A percentile compares a stretch with the other conserved stretches of the same genome.
Evolutionary conservation across 345 rosid genomes (phyloP).

Genomic region (Linum lewisii): DNA sequence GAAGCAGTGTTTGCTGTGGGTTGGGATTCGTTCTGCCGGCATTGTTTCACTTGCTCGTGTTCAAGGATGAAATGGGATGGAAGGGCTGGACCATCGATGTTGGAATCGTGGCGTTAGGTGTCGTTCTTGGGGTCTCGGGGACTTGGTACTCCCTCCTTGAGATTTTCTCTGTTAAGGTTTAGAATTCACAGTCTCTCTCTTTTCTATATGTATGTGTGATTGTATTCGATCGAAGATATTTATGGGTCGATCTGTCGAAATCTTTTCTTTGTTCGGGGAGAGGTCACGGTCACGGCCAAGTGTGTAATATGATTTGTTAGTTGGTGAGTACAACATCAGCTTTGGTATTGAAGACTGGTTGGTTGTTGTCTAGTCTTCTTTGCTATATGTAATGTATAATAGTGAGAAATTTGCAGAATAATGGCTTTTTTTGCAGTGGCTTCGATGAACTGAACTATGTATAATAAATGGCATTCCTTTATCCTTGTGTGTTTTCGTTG

Average conservation of each 20-base stretch:
- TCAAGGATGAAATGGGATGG: slow-evolving; percentile 73
- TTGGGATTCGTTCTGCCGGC: slow-evolving; percentile 78
- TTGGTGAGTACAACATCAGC: background rate
- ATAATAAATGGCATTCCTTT: too few species aligned
- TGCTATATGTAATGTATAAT: too few species aligned
- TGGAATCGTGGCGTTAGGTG: slow-evolving; percentile 44
- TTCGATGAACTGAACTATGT: too few species aligned
- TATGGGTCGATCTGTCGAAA: background rate
- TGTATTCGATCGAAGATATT: background rate
- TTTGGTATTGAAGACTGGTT: too few species aligned
- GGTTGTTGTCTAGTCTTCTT: too few species aligned
- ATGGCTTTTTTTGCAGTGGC: too few species aligned
- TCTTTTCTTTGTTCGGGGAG: too few species aligned
- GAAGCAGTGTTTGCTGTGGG: slow-evolving; percentile 77
- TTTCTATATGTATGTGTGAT: background rate
- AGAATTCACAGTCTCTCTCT: background rate
- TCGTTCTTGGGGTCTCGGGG: slow-evolving; percentile 55
- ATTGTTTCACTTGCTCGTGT: slow-evolving; percentile 66
- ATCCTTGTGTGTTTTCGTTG: too few species aligned
- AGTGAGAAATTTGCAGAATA: too few species aligned
- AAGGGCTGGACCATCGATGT: slow-evolving; percentile 41
- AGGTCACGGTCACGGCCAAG: background rate
- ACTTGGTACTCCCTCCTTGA: slow-evolving; percentile 65
- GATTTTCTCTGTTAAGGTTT: slow-evolving; percentile 32
- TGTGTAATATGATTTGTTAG: background rate